Base-by-base conservation (phyloP, 768 basidiomycete species). In the Vishniacozyma victoriae region DNA sequence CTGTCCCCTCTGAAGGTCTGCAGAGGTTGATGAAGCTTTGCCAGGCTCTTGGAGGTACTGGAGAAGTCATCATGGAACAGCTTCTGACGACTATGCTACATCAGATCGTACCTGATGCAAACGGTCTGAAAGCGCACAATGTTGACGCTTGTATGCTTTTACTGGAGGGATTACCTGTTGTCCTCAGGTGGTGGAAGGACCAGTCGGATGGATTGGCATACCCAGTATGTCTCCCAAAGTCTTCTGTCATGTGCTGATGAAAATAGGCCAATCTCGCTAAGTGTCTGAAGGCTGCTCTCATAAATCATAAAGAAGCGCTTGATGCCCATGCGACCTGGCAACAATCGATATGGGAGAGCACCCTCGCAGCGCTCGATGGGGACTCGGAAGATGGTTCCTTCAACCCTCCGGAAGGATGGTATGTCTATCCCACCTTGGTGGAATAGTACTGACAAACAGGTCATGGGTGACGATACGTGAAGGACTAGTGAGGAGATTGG, bases 381-480 rank as follows among this genome's bases (percentile, higher is more conserved):
- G 61, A 58, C 6, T 61, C 63, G 4, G 59, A 67, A 3, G 46
- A 46, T 0, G 54, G 55, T 19, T 39, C 45, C 1, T 58, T 54
- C 42, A 39, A 38, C 5, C 44, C 39, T 9, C 46, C 56, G 1
- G 61, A 60, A 12, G 64, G 64, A 43, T 67, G 64, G 64, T 57
- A 29, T 41, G 57, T 55, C 7, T 27, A 20, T 15, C 25, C 22
- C n/a, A n/a, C n/a, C n/a, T n/a, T n/a, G n/a, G n/a, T n/a, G n/a
- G n/a, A n/a, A n/a, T n/a, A n/a, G n/a, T n/a, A n/a, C n/a, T n/a
- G n/a, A n/a, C n/a, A 22, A 4, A 37, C 35, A 63, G 61, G 61
- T 22, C 38, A 20, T 13, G 54, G 1, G 19, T 25, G n/a, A 25
- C 57, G 1, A 16, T 59, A 15, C 52, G 60, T 37, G 55, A 56